phyloP scores from a whole-genome alignment of 108 stramenopile species.

The Aurantiochytrium sp. region DNA sequence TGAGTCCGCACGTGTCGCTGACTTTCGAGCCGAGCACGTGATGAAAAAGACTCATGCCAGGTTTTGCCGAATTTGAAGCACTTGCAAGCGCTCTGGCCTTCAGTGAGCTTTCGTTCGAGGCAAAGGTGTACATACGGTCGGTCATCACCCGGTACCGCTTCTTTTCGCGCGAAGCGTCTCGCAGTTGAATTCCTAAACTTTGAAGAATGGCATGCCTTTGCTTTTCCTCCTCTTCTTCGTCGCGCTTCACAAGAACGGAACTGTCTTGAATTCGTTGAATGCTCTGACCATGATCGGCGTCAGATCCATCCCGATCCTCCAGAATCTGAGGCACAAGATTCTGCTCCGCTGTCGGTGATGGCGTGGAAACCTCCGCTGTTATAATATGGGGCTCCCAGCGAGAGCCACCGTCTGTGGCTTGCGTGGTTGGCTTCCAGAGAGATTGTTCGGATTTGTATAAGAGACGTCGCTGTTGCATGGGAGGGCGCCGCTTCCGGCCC shows the following conservation, averaged over 20 bases:
- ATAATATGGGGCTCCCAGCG: neutral
- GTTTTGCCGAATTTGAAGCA: neutral
- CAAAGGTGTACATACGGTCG: neutral
- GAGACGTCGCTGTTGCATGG: neutral
- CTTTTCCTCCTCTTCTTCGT: no score
- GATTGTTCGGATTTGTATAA: neutral
- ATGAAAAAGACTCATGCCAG: neutral
- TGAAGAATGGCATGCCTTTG: no score
- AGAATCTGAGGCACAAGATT: no score
- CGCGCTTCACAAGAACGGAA: no score
- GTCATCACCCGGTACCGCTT: no score
- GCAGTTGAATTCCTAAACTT: no score
- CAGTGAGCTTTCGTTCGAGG: neutral
- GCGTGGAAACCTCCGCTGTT: neutral
- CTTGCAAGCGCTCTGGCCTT: neutral
- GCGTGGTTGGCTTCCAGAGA: neutral
- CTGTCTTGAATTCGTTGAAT: no score
- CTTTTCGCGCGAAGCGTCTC: no score
- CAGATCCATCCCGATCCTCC: no score
- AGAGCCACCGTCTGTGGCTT: neutral
- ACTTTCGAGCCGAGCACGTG: neutral
- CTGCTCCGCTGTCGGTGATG: no score
- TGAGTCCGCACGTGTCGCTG: neutral
- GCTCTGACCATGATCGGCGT: no score
- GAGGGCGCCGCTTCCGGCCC: neutral